Evolutionary conservation across 2,329 filamentous ascomycete species (phyloP).

Genomic region (Hypoxylon sp.): DNA sequence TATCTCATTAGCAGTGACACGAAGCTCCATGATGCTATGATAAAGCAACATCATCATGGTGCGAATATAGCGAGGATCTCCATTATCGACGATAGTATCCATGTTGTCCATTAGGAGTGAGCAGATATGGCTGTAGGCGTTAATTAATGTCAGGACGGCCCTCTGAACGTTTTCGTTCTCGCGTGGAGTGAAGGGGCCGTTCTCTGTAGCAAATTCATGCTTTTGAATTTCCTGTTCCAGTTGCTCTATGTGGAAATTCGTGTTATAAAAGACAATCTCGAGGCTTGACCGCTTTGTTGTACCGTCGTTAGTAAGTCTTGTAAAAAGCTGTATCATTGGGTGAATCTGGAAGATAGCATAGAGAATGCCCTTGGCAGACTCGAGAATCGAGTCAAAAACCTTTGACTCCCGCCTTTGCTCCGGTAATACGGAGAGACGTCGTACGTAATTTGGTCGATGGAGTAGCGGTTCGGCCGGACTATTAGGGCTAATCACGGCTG

Average conservation of each 20-base stretch:
- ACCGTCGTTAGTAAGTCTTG: constrained; percentile 70
- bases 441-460: constrained; percentile 71
- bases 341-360: constrained; percentile 77
- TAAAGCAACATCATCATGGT: constrained; percentile 73
- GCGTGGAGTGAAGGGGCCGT: constrained; percentile 61
- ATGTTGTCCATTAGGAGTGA: constrained; percentile 70
- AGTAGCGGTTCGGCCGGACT: constrained; percentile 69
- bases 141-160: constrained; percentile 72
- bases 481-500: constrained; percentile 63
- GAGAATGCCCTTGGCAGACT: constrained; percentile 73
- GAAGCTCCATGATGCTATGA: constrained; percentile 75
- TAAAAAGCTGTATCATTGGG: constrained; percentile 74
- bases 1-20: constrained; percentile 60
- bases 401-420: constrained; percentile 73
- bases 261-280: constrained; percentile 76
- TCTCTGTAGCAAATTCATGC: constrained; percentile 64
- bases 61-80: constrained; percentile 74
- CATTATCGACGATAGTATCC: constrained; percentile 72
- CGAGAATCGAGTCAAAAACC: constrained; percentile 70
- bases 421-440: constrained; percentile 71
- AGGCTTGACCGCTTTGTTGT: constrained; percentile 72
- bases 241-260: constrained; percentile 73
- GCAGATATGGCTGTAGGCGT: constrained; percentile 74
- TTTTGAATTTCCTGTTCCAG: constrained; percentile 73
- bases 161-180: constrained; percentile 74